Evolutionary conservation across 2,329 filamentous ascomycete genomes (phyloP).

Genomic region (Alternaria brassicicola): DNA sequence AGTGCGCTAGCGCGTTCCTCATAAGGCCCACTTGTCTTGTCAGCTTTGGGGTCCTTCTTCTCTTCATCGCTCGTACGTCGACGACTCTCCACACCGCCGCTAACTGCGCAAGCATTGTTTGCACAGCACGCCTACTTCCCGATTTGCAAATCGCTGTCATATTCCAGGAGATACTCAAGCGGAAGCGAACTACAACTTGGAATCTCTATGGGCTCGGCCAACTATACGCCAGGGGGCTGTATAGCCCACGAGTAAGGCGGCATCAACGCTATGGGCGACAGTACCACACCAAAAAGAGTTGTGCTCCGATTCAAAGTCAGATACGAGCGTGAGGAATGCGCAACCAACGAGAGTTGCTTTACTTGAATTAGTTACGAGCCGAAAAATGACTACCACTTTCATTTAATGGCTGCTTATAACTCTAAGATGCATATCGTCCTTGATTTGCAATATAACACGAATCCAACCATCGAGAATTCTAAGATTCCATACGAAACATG

Average conservation of each 20-base stretch:
- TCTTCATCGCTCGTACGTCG: too few species aligned
- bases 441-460: conserved; percentile 35
- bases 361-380: conserved; percentile 9
- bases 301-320: conserved; percentile 18
- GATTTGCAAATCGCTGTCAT: background rate
- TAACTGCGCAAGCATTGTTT: background rate
- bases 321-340: conserved; percentile 17
- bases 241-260: background rate
- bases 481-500: conserved; percentile 35
- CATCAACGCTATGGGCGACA: too few species aligned
- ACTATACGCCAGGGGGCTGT: background rate
- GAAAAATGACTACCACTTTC: conserved; percentile 12
- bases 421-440: conserved; percentile 37
- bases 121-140: background rate
- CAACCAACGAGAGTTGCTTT: conserved; percentile 18
- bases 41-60: too few species aligned
- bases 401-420: conserved; percentile 16
- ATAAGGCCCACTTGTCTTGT: too few species aligned
- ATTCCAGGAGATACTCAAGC: background rate
- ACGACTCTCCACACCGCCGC: background rate
- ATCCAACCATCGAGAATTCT: conserved; percentile 30
- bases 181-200: background rate
- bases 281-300: conserved; percentile 11
- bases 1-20: too few species aligned
- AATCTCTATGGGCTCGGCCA: background rate